These are phyloP conservation scores for Emergomyces orientalis DNA, from an alignment of 2,329 filamentous ascomycete species.

Conservation along the genomic window DNA sequence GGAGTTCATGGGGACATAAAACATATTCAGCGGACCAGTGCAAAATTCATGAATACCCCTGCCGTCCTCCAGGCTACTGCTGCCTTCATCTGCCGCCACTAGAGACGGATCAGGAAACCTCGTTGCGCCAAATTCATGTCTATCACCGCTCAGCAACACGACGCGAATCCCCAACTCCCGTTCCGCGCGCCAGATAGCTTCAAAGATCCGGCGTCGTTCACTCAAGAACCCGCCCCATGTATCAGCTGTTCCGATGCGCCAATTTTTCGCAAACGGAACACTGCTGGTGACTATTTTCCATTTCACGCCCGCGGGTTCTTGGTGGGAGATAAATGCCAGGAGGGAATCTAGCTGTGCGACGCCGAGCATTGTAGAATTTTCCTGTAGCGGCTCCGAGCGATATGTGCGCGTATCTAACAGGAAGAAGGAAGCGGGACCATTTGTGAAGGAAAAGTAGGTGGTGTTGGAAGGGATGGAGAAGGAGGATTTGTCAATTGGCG, in stretches of 20 bases:
- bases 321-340: conserved; percentile 61
- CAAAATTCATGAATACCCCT: conserved; percentile 72
- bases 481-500: conserved; percentile 48
- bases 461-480: conserved; percentile 50
- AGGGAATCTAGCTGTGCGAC: conserved; percentile 68
- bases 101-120: conserved; percentile 48
- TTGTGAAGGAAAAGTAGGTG: conserved; percentile 81
- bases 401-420: conserved; percentile 87
- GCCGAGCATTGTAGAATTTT: conserved; percentile 81
- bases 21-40: conserved; percentile 84
- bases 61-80: conserved; percentile 16
- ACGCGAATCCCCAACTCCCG: conserved; percentile 61
- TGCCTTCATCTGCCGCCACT: background rate
- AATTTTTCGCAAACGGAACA: conserved; percentile 96
- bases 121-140: conserved; percentile 95
- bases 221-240: conserved; percentile 89
- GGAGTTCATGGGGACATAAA: conserved; percentile 75
- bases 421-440: conserved; percentile 90
- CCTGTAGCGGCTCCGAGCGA: conserved; percentile 46
- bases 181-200: conserved; percentile 88
- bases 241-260: conserved; percentile 77
- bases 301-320: conserved; percentile 65
- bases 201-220: conserved; percentile 69
- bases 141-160: conserved; percentile 76
- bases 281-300: conserved; percentile 93